A percentile compares a stretch with the other conserved stretches of the same genome.
Conservation (phyloP, 768 basidiomycete species). For the Dentipellis sp. region DNA sequence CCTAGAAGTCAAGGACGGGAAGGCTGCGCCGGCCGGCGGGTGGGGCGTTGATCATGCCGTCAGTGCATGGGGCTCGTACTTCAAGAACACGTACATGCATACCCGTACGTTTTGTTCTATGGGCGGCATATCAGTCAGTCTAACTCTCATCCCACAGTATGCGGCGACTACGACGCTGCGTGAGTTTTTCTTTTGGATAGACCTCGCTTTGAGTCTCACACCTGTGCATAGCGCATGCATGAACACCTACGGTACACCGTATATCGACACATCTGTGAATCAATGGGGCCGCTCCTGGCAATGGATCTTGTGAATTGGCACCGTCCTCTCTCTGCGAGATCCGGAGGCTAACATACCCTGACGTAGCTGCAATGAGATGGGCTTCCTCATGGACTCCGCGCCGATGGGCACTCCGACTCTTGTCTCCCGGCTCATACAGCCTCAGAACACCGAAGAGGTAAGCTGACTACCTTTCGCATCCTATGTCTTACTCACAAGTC, state of each 20-base stretch:
- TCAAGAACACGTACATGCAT: constrained; percentile 36
- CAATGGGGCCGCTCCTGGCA: constrained; percentile 55
- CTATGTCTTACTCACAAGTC: constrained; percentile 21
- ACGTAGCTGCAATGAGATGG: constrained; percentile 66
- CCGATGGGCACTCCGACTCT: background rate
- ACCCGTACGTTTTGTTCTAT: constrained; percentile 27
- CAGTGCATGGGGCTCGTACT: constrained; percentile 52
- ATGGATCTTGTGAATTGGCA: constrained; percentile 47
- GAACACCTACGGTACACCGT: background rate
- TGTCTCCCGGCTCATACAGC: constrained; percentile 1
- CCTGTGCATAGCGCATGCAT: background rate
- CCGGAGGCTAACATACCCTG: background rate
- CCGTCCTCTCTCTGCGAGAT: background rate
- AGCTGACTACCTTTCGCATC: background rate
- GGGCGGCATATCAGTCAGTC: background rate
- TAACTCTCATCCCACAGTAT: constrained; percentile 32
- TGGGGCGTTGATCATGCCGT: constrained; percentile 59
- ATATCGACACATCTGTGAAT: constrained; percentile 36
- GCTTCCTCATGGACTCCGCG: constrained; percentile 23
- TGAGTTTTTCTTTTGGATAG: constrained; percentile 37
- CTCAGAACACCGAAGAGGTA: constrained; percentile 1
- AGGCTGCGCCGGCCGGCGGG: constrained; percentile 38
- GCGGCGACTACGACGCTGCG: constrained; percentile 37
- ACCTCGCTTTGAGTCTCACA: constrained; percentile 7
- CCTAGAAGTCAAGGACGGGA: constrained; percentile 54